Percentiles rank a stretch among this genome's conserved stretches.
These are phyloP conservation scores for Nymphaea thermarum DNA, from an alignment of 164 flowering plant species.

Conservation along the genomic window DNA sequence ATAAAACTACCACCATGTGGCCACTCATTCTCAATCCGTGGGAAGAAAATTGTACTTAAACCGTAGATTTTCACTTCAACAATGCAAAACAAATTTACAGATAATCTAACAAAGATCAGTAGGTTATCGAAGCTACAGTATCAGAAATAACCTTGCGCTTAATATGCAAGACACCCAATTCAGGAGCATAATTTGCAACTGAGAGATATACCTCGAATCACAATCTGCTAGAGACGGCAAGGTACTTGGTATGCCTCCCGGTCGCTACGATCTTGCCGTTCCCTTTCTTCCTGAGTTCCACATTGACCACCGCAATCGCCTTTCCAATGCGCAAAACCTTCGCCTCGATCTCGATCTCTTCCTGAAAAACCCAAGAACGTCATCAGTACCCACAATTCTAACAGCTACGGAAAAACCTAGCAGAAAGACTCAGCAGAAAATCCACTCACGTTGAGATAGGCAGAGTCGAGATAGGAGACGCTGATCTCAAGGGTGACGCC, in stretches of 20 bases:
- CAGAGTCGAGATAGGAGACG: constrained; percentile 13
- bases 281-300: constrained; percentile 66
- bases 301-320: constrained; percentile 65
- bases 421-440: too few relatives aligned
- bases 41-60: too few relatives aligned
- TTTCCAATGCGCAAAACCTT: constrained; percentile 66
- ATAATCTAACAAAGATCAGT: too few relatives aligned
- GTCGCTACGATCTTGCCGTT: constrained; percentile 73
- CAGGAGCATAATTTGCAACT: too few relatives aligned
- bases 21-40: too few relatives aligned
- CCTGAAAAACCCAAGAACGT: constrained; percentile 20
- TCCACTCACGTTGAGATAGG: constrained; percentile 9
- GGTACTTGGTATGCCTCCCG: constrained; percentile 82
- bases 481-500: constrained; percentile 10
- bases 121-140: too few relatives aligned
- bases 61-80: too few relatives aligned
- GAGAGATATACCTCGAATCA: constrained; percentile 10
- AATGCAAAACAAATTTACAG: too few relatives aligned
- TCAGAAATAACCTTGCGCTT: too few relatives aligned
- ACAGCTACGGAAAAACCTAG: neutral
- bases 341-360: constrained; percentile 76
- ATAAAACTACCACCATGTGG: too few relatives aligned
- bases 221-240: constrained; percentile 51
- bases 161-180: too few relatives aligned
- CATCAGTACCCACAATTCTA: neutral